These are phyloP conservation scores for Parachaetomium inaequale DNA, from an alignment of 495 filamentous ascomycete genomes.

Conservation along the genomic window DNA sequence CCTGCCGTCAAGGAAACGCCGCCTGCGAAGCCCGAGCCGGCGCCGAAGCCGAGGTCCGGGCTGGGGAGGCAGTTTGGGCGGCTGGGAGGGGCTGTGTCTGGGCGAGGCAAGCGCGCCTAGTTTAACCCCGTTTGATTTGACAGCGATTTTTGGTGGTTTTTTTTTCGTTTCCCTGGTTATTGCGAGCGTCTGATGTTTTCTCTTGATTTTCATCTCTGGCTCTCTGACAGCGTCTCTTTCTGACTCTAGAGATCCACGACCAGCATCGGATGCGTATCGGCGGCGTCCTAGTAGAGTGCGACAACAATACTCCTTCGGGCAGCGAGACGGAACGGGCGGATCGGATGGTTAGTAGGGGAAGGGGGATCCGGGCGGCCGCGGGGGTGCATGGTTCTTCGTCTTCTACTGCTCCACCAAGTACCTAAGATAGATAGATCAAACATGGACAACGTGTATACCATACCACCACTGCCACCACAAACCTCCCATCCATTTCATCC, in stretches of 20 bases:
- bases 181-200: background rate
- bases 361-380: background rate
- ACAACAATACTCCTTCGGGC: slow-evolving; percentile 11
- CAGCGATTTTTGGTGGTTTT: slow-evolving; percentile 9
- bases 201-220: background rate
- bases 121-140: background rate
- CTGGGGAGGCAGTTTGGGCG: slow-evolving; percentile 66
- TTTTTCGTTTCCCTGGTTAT: slow-evolving; percentile 6
- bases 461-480: background rate
- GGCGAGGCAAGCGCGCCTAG: slow-evolving; percentile 49
- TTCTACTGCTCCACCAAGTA: background rate
- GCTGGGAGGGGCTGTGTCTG: slow-evolving; percentile 61
- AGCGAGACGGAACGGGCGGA: slow-evolving; percentile 14
- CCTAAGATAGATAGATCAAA: background rate
- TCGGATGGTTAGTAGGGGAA: slow-evolving; percentile 4
- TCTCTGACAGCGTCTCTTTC: slow-evolving; percentile 12
- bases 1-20: slow-evolving; percentile 8
- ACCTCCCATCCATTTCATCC: background rate
- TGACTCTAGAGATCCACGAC: slow-evolving; percentile 5
- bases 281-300: background rate
- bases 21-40: slow-evolving; percentile 34
- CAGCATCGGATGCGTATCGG: slow-evolving; percentile 5
- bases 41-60: slow-evolving; percentile 57
- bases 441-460: no score
- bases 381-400: background rate